A percentile compares a stretch with the other conserved stretches of the same genome.
Conservation (phyloP, 2,329 filamentous ascomycete genomes). For the Pseudogymnoascus sp. region DNA sequence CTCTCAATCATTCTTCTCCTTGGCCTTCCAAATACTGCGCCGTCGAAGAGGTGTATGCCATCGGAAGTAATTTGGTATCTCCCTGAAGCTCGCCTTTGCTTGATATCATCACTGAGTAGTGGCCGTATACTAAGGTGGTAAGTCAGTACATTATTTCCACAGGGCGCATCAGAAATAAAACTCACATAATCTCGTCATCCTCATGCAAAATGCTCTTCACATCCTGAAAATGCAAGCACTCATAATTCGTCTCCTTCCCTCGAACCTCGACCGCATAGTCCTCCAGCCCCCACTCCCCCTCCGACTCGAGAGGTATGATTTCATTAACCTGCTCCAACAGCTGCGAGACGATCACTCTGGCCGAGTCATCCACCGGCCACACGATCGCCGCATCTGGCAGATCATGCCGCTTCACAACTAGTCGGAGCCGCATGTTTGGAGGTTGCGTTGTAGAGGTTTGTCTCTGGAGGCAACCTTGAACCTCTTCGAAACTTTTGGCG, state of each 20-base stretch:
- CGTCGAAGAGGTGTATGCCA: slow-evolving; percentile 76
- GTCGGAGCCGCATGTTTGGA: slow-evolving; percentile 56
- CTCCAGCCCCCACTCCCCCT: slow-evolving; percentile 70
- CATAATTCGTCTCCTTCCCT: slow-evolving; percentile 54
- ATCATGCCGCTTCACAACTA: slow-evolving; percentile 63
- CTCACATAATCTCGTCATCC: slow-evolving; percentile 75
- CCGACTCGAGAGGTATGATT: slow-evolving; percentile 70
- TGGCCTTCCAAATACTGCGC: slow-evolving; percentile 72
- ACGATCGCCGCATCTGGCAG: slow-evolving; percentile 65
- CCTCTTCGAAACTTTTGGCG: not conserved
- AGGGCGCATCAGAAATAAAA: slow-evolving; percentile 22
- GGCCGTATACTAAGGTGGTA: slow-evolving; percentile 58
- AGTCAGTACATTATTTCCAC: not conserved
- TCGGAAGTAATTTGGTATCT: slow-evolving; percentile 71
- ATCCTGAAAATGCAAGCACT: slow-evolving; percentile 78
- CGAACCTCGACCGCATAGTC: slow-evolving; percentile 77
- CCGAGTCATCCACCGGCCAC: slow-evolving; percentile 53
- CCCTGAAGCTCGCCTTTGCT: slow-evolving; percentile 63
- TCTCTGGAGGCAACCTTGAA: not conserved
- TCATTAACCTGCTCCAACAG: slow-evolving; percentile 73
- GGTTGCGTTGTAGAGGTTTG: not conserved
- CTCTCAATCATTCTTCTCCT: slow-evolving; percentile 50
- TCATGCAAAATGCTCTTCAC: slow-evolving; percentile 64
- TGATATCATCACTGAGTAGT: slow-evolving; percentile 65
- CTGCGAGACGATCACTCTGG: slow-evolving; percentile 62